phyloP scores from a whole-genome alignment of 345 rosid species.

The Boechera retrofracta region DNA sequence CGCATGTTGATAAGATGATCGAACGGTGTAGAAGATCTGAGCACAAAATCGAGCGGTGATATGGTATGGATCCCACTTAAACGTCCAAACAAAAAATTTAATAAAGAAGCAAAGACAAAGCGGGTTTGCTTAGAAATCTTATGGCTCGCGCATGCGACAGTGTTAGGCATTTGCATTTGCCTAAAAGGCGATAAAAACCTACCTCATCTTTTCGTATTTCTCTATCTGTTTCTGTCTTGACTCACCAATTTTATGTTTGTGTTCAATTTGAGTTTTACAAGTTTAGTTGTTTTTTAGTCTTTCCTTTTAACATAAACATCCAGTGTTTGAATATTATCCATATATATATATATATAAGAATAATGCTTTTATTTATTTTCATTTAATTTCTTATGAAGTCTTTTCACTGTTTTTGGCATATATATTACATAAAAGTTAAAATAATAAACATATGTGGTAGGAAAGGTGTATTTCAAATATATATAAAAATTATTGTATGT shows the following conservation, averaged over 20 bases:
- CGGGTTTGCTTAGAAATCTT: not conserved
- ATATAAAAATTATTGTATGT: too few species aligned
- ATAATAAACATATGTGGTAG: too few species aligned
- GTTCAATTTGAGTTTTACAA: conserved; percentile 42
- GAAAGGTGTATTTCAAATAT: too few species aligned
- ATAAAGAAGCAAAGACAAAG: conserved; percentile 36
- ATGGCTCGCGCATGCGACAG: conserved; percentile 37
- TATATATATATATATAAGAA: too few species aligned
- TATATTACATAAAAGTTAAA: not conserved
- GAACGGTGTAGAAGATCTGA: conserved; percentile 19
- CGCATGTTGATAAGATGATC: conserved; percentile 23
- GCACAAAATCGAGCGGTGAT: conserved; percentile 16
- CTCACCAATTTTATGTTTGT: conserved; percentile 33
- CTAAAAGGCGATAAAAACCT: conserved; percentile 36
- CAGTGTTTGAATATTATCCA: not conserved
- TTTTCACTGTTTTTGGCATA: not conserved
- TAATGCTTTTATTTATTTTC: not conserved
- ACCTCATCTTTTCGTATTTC: conserved; percentile 38
- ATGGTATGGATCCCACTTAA: conserved; percentile 8
- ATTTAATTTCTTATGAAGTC: not conserved
- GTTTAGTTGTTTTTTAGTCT: conserved; percentile 11
- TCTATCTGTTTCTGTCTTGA: conserved; percentile 35
- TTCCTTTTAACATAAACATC: not conserved
- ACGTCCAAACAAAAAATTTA: conserved; percentile 12
- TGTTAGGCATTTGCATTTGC: conserved; percentile 42